These are phyloP conservation scores for Acacia acuminata DNA, from an alignment of 306 rosid species.

Conservation along the genomic window DNA sequence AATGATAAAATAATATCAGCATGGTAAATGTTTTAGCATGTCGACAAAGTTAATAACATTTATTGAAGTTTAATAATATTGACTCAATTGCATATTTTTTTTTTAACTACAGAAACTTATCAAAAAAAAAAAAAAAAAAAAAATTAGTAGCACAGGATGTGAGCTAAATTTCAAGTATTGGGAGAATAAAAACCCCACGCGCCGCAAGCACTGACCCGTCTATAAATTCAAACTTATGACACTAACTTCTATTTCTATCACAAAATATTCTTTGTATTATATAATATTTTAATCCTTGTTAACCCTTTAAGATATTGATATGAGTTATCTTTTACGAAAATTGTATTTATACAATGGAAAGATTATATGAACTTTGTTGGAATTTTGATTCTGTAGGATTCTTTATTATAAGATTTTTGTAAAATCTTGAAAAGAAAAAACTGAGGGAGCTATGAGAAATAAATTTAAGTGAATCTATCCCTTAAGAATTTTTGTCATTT, in stretches of 20 bases:
- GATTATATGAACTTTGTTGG: background rate
- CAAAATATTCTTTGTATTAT: too few relatives aligned
- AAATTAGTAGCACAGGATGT: background rate
- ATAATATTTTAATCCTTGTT: too few relatives aligned
- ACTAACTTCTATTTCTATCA: background rate
- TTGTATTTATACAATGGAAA: too few relatives aligned
- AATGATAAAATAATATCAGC: too few relatives aligned
- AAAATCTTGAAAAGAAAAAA: too few relatives aligned
- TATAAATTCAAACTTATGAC: background rate
- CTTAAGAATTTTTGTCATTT: background rate
- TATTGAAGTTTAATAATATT: background rate
- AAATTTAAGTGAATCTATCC: background rate
- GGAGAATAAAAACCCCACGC: background rate
- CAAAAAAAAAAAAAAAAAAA: too few relatives aligned
- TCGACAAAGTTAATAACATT: background rate
- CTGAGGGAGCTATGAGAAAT: background rate
- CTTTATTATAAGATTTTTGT: too few relatives aligned
- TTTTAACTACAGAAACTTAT: background rate
- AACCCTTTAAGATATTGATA: background rate
- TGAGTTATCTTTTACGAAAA: too few relatives aligned
- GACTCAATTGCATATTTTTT: background rate
- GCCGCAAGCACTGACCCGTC: background rate
- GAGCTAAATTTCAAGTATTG: background rate
- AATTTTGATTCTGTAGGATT: background rate
- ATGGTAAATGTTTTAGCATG: too few relatives aligned